Percentiles rank a stretch among this genome's conserved stretches.
Conservation (phyloP, 345 rosid species). For the Bruguiera sexangula region DNA sequence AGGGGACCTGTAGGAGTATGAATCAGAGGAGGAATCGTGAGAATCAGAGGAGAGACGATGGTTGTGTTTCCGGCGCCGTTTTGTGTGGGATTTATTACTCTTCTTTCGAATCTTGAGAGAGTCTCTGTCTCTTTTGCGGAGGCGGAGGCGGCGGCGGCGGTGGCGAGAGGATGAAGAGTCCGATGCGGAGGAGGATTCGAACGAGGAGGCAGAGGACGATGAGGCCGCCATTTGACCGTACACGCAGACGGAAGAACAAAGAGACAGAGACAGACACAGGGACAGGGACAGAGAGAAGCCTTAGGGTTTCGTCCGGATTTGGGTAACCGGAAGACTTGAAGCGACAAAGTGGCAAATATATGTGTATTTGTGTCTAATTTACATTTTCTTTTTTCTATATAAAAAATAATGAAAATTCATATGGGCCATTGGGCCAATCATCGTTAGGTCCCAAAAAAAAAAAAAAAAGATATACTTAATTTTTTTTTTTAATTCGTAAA, state of each 20-base stretch:
- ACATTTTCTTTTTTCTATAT: too few relatives aligned
- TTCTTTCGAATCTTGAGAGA: constrained; percentile 73
- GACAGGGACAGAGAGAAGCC: background rate
- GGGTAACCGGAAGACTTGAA: background rate
- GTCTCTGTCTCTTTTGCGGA: constrained; percentile 36
- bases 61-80: constrained; percentile 57
- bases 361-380: too few relatives aligned
- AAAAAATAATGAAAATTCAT: too few relatives aligned
- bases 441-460: too few relatives aligned
- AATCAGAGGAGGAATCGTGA: constrained; percentile 34
- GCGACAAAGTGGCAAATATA: too few relatives aligned
- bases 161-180: constrained; percentile 48
- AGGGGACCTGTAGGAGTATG: constrained; percentile 61
- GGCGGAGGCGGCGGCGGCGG: constrained; percentile 47
- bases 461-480: too few relatives aligned
- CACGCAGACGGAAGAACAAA: background rate
- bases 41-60: constrained; percentile 40
- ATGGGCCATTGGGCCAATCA: too few relatives aligned
- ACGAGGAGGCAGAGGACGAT: constrained; percentile 50
- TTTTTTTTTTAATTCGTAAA: too few relatives aligned
- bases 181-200: constrained; percentile 25
- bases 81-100: constrained; percentile 43
- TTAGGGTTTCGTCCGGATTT: background rate
- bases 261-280: background rate
- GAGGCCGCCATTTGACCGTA: constrained; percentile 58